Evolutionary conservation across 73 alveolate genomes (phyloP).

Genomic region (Blepharisma japonicum): DNA sequence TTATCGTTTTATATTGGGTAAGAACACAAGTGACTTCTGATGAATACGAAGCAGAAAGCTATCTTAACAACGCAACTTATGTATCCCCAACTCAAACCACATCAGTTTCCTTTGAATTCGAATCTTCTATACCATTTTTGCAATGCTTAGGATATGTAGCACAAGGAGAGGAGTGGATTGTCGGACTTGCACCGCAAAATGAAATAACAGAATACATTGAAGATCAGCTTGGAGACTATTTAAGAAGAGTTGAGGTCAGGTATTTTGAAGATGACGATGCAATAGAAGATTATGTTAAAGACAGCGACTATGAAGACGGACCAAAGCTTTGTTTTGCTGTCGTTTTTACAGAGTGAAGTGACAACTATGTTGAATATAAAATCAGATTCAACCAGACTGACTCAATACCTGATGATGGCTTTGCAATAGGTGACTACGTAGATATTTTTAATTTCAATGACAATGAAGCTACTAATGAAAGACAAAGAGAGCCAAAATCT

Average conservation of each 20-base stretch:
- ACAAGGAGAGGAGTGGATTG: constrained; percentile 2
- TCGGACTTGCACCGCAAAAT: constrained; percentile 11
- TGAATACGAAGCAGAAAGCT: neutral
- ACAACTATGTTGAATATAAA: neutral
- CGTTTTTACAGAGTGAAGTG: neutral
- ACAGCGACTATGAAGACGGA: constrained; percentile 43
- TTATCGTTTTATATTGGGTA: constrained; percentile 14
- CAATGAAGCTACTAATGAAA: neutral
- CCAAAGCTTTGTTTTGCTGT: constrained; percentile 38
- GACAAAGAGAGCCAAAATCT: neutral
- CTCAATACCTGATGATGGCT: neutral
- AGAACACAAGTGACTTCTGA: neutral
- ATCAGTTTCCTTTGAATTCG: neutral
- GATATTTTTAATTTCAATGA: neutral
- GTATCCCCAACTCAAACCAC: neutral
- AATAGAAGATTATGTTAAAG: constrained; percentile 33
- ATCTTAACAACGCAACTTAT: neutral
- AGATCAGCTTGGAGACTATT: neutral
- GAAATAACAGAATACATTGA: constrained; percentile 15
- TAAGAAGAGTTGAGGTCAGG: neutral
- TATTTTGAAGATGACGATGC: constrained; percentile 21
- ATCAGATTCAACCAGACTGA: neutral
- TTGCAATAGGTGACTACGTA: neutral
- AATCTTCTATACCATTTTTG: neutral
- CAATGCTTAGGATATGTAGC: neutral